phyloP scores from a whole-genome alignment of 2,329 filamentous ascomycete species.

The Zasmidium citrigriseum region DNA sequence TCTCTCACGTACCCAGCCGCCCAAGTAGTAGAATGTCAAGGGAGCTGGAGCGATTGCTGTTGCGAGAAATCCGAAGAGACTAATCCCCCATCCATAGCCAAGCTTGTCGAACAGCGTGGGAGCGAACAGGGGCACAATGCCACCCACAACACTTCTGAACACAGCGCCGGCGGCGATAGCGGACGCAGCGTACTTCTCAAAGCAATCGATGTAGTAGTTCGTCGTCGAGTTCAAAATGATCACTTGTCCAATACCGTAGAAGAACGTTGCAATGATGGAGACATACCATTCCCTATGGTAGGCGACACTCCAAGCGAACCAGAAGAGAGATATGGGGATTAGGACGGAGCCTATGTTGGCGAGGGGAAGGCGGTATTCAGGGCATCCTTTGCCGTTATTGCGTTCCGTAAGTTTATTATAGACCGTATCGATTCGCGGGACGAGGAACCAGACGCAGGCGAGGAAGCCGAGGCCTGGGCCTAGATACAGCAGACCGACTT shows the following conservation, averaged over 20 bases:
- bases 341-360: conserved; percentile 48
- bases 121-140: conserved; percentile 49
- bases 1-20: conserved; percentile 47
- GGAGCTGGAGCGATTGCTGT: conserved; percentile 52
- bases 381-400: conserved; percentile 42
- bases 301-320: conserved; percentile 48
- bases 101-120: conserved; percentile 45
- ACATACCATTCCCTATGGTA: conserved; percentile 44
- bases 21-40: conserved; percentile 51
- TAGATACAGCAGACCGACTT: conserved; percentile 49
- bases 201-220: conserved; percentile 57
- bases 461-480: conserved; percentile 48
- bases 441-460: conserved; percentile 47
- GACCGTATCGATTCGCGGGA: conserved; percentile 49
- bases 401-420: conserved; percentile 47
- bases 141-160: conserved; percentile 49
- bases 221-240: conserved; percentile 56
- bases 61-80: conserved; percentile 49
- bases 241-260: conserved; percentile 51
- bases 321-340: conserved; percentile 47
- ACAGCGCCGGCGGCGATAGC: conserved; percentile 54
- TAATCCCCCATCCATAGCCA: conserved; percentile 54
- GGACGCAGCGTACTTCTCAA: conserved; percentile 52
- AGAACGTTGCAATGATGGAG: conserved; percentile 45
- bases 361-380: conserved; percentile 48